Evolutionary conservation across 2,329 filamentous ascomycete genomes (phyloP).

Genomic region (Shiraia bambusicola): DNA sequence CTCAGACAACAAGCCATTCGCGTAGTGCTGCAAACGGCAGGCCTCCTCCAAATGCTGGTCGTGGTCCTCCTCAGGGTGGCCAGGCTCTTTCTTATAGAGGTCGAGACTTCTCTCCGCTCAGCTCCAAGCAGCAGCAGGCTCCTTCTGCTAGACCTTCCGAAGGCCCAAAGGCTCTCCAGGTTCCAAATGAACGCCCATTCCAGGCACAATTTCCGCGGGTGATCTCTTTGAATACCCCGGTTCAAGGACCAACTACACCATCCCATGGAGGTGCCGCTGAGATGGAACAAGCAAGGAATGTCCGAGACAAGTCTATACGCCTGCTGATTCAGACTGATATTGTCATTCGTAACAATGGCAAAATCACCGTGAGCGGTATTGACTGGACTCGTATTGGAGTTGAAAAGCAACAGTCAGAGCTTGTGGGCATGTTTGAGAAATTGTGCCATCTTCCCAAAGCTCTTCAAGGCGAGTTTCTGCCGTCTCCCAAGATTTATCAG

Average conservation of each 20-base stretch:
- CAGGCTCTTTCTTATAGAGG: not conserved
- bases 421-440: conserved; percentile 21
- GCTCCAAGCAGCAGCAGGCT: too few relatives aligned
- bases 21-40: not conserved
- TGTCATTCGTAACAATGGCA: conserved; percentile 28
- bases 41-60: not conserved
- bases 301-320: conserved; percentile 28
- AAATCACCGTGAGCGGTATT: conserved; percentile 23
- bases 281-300: conserved; percentile 25
- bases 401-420: conserved; percentile 21
- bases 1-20: not conserved
- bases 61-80: not conserved
- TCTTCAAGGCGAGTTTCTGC: conserved; percentile 32
- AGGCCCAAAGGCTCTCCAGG: too few relatives aligned
- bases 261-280: conserved; percentile 21
- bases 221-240: not conserved
- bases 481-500: conserved; percentile 26
- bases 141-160: too few relatives aligned
- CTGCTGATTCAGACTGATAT: conserved; percentile 33
- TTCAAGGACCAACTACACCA: not conserved
- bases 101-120: too few relatives aligned
- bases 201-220: not conserved
- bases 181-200: not conserved
- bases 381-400: conserved; percentile 31
- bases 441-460: conserved; percentile 32